A percentile compares a stretch with the other conserved stretches of the same genome.
phyloP scores from a whole-genome alignment of 208 protist genomes.

The Trypanosomatidae sp. region DNA sequence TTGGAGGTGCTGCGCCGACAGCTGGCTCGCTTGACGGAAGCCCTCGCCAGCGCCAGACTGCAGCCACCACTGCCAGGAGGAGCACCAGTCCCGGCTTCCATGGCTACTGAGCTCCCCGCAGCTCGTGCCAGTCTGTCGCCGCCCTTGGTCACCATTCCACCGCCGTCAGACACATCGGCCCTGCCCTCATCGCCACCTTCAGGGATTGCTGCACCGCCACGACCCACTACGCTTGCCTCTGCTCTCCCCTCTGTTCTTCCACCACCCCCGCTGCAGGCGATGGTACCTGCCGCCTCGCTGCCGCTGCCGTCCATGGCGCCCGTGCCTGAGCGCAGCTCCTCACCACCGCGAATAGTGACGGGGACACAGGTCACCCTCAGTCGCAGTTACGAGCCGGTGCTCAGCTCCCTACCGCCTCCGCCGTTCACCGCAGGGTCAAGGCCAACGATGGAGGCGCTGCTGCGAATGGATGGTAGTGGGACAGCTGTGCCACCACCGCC shows the following conservation, averaged over 20 bases:
- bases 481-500: constrained; percentile 12
- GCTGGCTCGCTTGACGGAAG: constrained; percentile 47
- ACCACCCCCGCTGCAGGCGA: neutral
- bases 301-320: neutral
- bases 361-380: constrained; percentile 29
- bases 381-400: constrained; percentile 44
- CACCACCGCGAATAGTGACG: constrained; percentile 5
- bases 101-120: neutral
- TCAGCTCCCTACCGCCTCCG: constrained; percentile 28
- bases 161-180: neutral
- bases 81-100: neutral
- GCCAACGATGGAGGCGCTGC: constrained; percentile 11
- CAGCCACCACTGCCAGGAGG: constrained; percentile 5
- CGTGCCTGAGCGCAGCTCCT: neutral
- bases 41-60: constrained; percentile 20
- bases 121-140: neutral
- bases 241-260: neutral
- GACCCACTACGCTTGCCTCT: constrained; percentile 6
- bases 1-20: constrained; percentile 40
- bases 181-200: constrained; percentile 3
- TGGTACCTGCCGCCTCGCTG: neutral
- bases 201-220: neutral
- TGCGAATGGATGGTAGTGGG: constrained; percentile 4
- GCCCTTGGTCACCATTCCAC: neutral
- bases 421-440: constrained; percentile 21